Conservation (phyloP, 495 filamentous ascomycete genomes). For the Hypoxylon cercidicola region DNA sequence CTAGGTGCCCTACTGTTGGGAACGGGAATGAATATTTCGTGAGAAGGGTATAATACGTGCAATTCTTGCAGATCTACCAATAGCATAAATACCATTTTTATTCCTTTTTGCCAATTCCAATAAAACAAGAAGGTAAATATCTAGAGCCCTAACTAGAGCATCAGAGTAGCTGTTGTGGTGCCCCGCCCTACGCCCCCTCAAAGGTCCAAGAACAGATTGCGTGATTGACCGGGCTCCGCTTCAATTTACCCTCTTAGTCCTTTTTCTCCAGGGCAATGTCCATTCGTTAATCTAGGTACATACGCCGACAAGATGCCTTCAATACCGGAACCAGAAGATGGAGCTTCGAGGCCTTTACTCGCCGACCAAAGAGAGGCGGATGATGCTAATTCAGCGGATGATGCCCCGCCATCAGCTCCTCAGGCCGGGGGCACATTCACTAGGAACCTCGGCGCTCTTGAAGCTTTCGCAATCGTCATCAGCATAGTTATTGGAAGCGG, state of each 20-base stretch:
- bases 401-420: slow-evolving; percentile 11
- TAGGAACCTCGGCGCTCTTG: slow-evolving; percentile 59
- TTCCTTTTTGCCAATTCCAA: too few species aligned
- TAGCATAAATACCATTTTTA: too few species aligned
- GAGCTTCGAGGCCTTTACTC: slow-evolving; percentile 44
- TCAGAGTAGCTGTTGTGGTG: too few species aligned
- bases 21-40: too few species aligned
- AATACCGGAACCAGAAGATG: slow-evolving; percentile 32
- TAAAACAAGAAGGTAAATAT: too few species aligned
- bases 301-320: slow-evolving; percentile 13
- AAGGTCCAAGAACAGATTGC: slow-evolving; percentile 22
- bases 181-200: too few species aligned
- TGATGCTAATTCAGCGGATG: background rate
- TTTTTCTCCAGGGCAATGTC: background rate
- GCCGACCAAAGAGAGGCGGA: slow-evolving; percentile 32
- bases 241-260: slow-evolving; percentile 19
- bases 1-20: too few species aligned
- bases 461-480: slow-evolving; percentile 65
- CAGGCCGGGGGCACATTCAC: slow-evolving; percentile 51
- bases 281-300: slow-evolving; percentile 1
- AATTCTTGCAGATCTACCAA: too few species aligned
- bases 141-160: too few species aligned
- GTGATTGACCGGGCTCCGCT: slow-evolving; percentile 34
- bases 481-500: slow-evolving; percentile 67
- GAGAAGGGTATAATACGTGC: too few species aligned